These are phyloP conservation scores for Podila epicladia DNA, from an alignment of 192 early-diverging fungal genomes.

Conservation along the genomic window DNA sequence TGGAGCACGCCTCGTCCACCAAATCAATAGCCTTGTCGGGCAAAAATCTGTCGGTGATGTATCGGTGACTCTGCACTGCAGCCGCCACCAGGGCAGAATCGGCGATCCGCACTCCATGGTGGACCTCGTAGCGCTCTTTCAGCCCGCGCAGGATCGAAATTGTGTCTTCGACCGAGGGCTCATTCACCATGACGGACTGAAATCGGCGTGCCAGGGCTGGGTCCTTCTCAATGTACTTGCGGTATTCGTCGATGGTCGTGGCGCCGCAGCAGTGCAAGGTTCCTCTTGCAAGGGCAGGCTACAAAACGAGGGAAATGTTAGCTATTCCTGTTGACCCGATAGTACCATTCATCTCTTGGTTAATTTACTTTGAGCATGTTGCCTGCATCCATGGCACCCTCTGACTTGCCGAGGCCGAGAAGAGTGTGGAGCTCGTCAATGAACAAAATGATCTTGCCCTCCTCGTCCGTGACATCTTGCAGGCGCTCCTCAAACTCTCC, in stretches of 20 bases:
- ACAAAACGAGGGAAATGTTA: not conserved
- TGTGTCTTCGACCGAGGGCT: slow-evolving; percentile 76
- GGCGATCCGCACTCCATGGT: slow-evolving; percentile 82
- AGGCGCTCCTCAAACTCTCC: slow-evolving; percentile 88
- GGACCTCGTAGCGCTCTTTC: slow-evolving; percentile 81
- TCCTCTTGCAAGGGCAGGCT: slow-evolving; percentile 80
- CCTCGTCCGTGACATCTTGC: slow-evolving; percentile 72
- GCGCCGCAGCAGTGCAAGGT: slow-evolving; percentile 79
- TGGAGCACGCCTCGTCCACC: slow-evolving; percentile 84
- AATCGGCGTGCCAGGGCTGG: slow-evolving; percentile 82
- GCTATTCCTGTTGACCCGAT: too few species aligned
- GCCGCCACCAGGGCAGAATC: slow-evolving; percentile 79
- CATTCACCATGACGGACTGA: slow-evolving; percentile 77
- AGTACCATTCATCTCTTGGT: too few species aligned
- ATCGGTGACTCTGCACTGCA: slow-evolving; percentile 77
- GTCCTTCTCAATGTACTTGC: slow-evolving; percentile 80
- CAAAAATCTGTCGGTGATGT: slow-evolving; percentile 75
- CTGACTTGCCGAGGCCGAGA: slow-evolving; percentile 77
- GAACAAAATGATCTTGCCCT: slow-evolving; percentile 82
- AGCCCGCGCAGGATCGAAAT: slow-evolving; percentile 82
- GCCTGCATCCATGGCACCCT: slow-evolving; percentile 82
- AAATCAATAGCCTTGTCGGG: slow-evolving; percentile 89
- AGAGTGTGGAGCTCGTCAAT: slow-evolving; percentile 85
- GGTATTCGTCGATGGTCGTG: slow-evolving; percentile 84
- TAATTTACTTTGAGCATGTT: slow-evolving; percentile 74